These are phyloP conservation scores for Lasiosphaeriaceae sp. DNA, from an alignment of 495 filamentous ascomycete genomes.

Conservation along the genomic window DNA sequence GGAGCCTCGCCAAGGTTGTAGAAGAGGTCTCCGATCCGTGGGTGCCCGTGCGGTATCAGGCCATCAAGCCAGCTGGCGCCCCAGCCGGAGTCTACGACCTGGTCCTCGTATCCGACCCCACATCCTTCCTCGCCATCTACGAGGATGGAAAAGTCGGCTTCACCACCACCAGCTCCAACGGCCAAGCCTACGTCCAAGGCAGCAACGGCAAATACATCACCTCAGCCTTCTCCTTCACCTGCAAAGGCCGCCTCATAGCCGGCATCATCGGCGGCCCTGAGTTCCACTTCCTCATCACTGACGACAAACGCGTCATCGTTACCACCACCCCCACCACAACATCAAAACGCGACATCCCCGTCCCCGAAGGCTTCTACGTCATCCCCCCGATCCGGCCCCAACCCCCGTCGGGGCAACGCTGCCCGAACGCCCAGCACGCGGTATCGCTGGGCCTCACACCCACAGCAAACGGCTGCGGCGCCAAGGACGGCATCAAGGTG, in stretches of 20 bases:
- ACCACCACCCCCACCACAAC: too few species aligned
- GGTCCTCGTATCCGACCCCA: neutral
- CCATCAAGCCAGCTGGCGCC: neutral
- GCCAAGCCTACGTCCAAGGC: slow-evolving; percentile 4
- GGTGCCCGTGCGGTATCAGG: too few species aligned
- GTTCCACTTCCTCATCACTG: slow-evolving; percentile 2
- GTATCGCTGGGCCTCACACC: too few species aligned
- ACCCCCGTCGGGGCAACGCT: too few species aligned
- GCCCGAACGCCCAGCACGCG: too few species aligned
- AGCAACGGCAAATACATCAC: slow-evolving; percentile 4
- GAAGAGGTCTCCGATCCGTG: neutral
- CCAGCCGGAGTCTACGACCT: slow-evolving; percentile 7
- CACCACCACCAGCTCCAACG: slow-evolving; percentile 5
- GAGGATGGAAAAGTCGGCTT: slow-evolving; percentile 8
- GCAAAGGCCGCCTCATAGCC: slow-evolving; percentile 4
- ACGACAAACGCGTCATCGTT: neutral
- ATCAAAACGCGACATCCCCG: too few species aligned
- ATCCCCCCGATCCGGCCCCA: too few species aligned
- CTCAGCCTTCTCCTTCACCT: slow-evolving; percentile 8
- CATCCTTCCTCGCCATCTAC: slow-evolving; percentile 6
- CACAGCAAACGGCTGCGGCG: too few species aligned
- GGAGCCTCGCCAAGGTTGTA: neutral
- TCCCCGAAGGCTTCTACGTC: too few species aligned
- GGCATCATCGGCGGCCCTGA: slow-evolving; percentile 10
- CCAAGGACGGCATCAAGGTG: too few species aligned